Conservation (phyloP, 139 green algal genomes). For the Chlorella sp. region DNA sequence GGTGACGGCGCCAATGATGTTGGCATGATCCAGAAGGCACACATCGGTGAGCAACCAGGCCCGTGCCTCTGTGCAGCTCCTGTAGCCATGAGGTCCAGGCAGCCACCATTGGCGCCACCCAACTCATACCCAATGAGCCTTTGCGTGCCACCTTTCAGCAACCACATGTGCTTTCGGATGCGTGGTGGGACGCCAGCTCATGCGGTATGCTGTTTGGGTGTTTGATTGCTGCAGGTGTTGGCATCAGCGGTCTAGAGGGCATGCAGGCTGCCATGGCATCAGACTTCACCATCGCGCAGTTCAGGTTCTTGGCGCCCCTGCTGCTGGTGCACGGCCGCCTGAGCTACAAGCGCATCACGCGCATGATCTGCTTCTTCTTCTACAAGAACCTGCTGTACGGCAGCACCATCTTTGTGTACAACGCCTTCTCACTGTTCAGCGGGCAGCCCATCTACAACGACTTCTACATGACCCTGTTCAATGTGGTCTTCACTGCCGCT, state of each 20-base stretch:
- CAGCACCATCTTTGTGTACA: constrained; percentile 69
- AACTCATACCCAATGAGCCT: too few species aligned
- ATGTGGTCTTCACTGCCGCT: constrained; percentile 65
- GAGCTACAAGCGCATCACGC: constrained; percentile 79
- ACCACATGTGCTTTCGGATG: too few species aligned
- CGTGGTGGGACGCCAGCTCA: too few species aligned
- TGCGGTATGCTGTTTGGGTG: too few species aligned
- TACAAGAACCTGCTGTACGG: constrained; percentile 87
- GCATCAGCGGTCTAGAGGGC: constrained; percentile 95
- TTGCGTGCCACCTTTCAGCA: too few species aligned
- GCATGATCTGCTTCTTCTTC: constrained; percentile 71
- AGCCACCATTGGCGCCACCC: too few species aligned
- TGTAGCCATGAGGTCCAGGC: too few species aligned
- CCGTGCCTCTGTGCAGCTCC: too few species aligned
- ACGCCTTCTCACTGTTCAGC: constrained; percentile 58
- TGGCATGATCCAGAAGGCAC: constrained; percentile 78
- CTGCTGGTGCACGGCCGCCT: constrained; percentile 78
- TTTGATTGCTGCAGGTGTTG: too few species aligned
- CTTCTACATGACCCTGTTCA: constrained; percentile 68
- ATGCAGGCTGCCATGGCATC: constrained; percentile 87
- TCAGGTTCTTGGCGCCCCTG: constrained; percentile 80
- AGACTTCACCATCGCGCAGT: constrained; percentile 96
- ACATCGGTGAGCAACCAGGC: too few species aligned
- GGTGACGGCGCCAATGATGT: constrained; percentile 98
- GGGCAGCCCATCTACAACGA: constrained; percentile 44